phyloP scores from a whole-genome alignment of 2,329 filamentous ascomycete species.

The Paraphaeosphaeria minitans region DNA sequence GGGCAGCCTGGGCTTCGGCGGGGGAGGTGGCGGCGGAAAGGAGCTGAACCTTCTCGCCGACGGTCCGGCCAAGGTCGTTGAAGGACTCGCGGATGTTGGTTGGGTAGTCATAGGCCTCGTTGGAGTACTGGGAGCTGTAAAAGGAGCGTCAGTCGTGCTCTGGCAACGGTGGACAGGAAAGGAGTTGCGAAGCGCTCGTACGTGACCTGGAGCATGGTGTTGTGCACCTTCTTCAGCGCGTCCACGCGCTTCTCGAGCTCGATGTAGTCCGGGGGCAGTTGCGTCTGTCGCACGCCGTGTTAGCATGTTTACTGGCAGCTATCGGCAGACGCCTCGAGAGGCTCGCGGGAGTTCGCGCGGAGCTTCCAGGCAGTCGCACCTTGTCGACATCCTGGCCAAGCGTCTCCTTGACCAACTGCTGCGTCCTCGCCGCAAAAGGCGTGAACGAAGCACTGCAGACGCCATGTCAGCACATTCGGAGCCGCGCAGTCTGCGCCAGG shows the following conservation, averaged over 20 bases:
- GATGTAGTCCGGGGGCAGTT: slow-evolving; percentile 96
- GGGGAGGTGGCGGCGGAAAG: slow-evolving; percentile 85
- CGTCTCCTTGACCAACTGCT: slow-evolving; percentile 98
- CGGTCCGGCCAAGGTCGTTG: slow-evolving; percentile 91
- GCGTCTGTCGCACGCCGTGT: slow-evolving; percentile 66
- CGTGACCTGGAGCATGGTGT: slow-evolving; percentile 97
- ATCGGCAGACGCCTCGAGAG: neutral
- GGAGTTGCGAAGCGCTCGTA: slow-evolving; percentile 54
- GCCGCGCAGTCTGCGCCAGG: slow-evolving; percentile 15
- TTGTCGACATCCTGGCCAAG: slow-evolving; percentile 94
- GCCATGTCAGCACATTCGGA: slow-evolving; percentile 45
- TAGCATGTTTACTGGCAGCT: slow-evolving; percentile 19
- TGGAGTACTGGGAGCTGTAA: slow-evolving; percentile 84
- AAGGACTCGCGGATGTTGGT: slow-evolving; percentile 98
- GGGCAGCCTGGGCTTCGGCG: slow-evolving; percentile 89
- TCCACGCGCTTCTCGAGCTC: slow-evolving; percentile 98
- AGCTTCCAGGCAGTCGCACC: slow-evolving; percentile 55
- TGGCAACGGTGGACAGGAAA: neutral
- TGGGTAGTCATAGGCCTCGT: slow-evolving; percentile 89
- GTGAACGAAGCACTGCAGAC: slow-evolving; percentile 79
- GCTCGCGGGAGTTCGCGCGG: neutral
- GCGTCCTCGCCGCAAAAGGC: slow-evolving; percentile 89
- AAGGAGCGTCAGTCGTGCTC: slow-evolving; percentile 20
- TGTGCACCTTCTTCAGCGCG: slow-evolving; percentile 94
- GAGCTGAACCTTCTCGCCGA: slow-evolving; percentile 91